These are phyloP conservation scores for Westerdykella sp. DNA, from an alignment of 2,329 filamentous ascomycete genomes.

Conservation along the genomic window DNA sequence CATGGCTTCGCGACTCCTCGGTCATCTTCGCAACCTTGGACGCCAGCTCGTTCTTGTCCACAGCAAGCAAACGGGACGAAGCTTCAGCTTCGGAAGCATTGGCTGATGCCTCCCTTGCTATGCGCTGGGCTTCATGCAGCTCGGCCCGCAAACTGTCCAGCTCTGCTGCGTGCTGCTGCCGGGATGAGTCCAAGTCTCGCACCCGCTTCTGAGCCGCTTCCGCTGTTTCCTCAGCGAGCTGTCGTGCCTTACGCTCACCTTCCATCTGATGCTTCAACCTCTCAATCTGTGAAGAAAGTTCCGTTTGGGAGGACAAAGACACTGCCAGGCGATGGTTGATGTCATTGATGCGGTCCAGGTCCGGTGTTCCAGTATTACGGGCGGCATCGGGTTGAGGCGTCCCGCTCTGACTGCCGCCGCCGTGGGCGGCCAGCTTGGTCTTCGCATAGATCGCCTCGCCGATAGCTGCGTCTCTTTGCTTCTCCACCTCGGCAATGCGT, in stretches of 20 bases:
- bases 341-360: constrained; percentile 64
- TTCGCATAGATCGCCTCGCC: constrained; percentile 93
- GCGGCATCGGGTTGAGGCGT: constrained; percentile 49
- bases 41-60: constrained; percentile 78
- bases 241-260: constrained; percentile 71
- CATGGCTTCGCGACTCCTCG: constrained; percentile 62
- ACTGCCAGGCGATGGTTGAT: constrained; percentile 77
- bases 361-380: constrained; percentile 54
- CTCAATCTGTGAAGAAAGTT: constrained; percentile 72
- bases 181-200: constrained; percentile 74
- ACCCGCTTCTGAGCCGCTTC: constrained; percentile 77
- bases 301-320: constrained; percentile 69
- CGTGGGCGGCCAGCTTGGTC: constrained; percentile 80
- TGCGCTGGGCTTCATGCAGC: constrained; percentile 70
- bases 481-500: constrained; percentile 88
- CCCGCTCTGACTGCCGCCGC: constrained; percentile 57
- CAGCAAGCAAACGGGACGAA: constrained; percentile 64
- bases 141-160: constrained; percentile 80
- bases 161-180: constrained; percentile 77
- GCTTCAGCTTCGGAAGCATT: constrained; percentile 69
- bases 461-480: constrained; percentile 89
- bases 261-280: constrained; percentile 64
- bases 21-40: constrained; percentile 61
- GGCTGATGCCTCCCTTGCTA: constrained; percentile 75
- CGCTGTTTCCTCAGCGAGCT: constrained; percentile 81